Percentiles rank a stretch among this genome's conserved stretches.
Conservation (phyloP, 2,329 filamentous ascomycete genomes). For the Clarireedia monteithiana region DNA sequence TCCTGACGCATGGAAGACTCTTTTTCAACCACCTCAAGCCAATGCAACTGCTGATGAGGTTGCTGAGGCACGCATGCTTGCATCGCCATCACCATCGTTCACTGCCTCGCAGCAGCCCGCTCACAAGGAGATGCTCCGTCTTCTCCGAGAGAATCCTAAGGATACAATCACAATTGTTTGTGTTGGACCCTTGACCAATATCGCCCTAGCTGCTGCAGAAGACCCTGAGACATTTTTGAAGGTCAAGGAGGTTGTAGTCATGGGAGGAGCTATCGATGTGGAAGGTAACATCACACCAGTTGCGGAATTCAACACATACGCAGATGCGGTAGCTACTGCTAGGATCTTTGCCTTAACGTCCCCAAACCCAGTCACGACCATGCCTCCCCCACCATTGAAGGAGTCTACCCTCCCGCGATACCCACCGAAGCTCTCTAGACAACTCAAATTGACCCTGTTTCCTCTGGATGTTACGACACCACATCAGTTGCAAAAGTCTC, state of each 20-base stretch:
- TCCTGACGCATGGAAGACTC: conserved; percentile 62
- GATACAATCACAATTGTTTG: conserved; percentile 86
- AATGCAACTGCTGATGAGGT: conserved; percentile 39
- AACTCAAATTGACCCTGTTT: conserved; percentile 62
- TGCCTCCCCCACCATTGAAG: conserved; percentile 58
- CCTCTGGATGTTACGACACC: conserved; percentile 70
- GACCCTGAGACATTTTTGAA: conserved; percentile 85
- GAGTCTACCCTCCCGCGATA: conserved; percentile 50
- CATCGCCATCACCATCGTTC: conserved; percentile 49
- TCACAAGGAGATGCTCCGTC: conserved; percentile 81
- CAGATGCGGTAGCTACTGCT: conserved; percentile 72
- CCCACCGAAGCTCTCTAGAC: conserved; percentile 53
- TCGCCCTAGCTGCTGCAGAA: conserved; percentile 79
- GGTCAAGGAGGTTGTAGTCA: conserved; percentile 86
- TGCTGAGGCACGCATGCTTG: conserved; percentile 26
- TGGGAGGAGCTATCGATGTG: conserved; percentile 79
- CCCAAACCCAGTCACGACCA: conserved; percentile 64
- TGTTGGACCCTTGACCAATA: conserved; percentile 86
- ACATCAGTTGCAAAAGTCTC: conserved; percentile 56
- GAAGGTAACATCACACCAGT: conserved; percentile 79
- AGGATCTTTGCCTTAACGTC: conserved; percentile 73
- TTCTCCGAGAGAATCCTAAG: conserved; percentile 72
- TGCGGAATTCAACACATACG: conserved; percentile 93
- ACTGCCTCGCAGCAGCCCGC: conserved; percentile 65
- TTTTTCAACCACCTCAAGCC: conserved; percentile 47